Conservation (phyloP, 2,329 filamentous ascomycete species). For the Raffaelea ambrosiae region DNA sequence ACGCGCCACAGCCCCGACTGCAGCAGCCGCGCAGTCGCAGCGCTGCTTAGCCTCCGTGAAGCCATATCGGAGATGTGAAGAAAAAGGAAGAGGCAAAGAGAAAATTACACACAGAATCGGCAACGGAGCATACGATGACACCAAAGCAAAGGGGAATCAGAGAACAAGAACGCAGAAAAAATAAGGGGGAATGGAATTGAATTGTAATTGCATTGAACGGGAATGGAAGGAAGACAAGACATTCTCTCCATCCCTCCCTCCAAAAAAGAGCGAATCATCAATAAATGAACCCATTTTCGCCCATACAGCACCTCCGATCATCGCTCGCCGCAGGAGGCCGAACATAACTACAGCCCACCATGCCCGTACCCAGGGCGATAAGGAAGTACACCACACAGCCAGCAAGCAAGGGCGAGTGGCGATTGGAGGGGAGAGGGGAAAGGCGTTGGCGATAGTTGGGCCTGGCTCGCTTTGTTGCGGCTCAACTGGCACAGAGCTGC, state of each 20-base stretch:
- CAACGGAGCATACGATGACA: too few relatives aligned
- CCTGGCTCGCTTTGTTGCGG: conserved; percentile 6
- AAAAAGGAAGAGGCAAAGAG: neutral
- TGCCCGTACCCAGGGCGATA: too few relatives aligned
- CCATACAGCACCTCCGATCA: conserved; percentile 8
- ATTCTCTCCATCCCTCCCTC: too few relatives aligned
- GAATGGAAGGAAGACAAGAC: neutral
- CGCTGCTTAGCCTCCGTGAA: conserved; percentile 10
- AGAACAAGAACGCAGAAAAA: neutral
- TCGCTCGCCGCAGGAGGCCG: neutral
- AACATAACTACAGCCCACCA: conserved; percentile 2
- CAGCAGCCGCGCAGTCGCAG: conserved; percentile 7
- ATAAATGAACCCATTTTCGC: too few relatives aligned
- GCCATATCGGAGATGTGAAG: conserved; percentile 8
- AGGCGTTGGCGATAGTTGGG: too few relatives aligned
- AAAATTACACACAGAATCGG: too few relatives aligned
- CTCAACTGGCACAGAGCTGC: neutral
- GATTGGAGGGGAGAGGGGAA: too few relatives aligned
- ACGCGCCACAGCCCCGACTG: conserved; percentile 4
- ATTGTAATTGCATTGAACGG: neutral
- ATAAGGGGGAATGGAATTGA: neutral
- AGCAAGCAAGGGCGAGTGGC: too few relatives aligned
- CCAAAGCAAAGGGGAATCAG: too few relatives aligned
- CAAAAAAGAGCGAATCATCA: too few relatives aligned
- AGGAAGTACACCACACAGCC: too few relatives aligned